Conservation (phyloP, 768 basidiomycete genomes). For the Terana coerulea region DNA sequence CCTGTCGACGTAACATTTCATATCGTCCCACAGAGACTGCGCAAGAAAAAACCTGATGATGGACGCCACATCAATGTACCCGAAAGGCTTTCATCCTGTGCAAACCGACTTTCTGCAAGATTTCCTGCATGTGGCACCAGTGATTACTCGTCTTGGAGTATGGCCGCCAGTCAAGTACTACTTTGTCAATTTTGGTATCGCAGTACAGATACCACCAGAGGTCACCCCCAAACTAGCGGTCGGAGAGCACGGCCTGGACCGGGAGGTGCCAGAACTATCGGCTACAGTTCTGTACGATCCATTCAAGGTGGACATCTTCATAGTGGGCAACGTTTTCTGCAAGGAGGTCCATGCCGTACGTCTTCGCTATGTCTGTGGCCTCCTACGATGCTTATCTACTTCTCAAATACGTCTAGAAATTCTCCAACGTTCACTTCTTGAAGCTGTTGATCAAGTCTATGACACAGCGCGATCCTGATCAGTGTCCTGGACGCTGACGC, state of each 20-base stretch:
- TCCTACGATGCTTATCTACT: too few species aligned
- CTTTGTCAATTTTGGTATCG: slow-evolving; percentile 14
- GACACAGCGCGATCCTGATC: not conserved
- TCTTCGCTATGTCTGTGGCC: too few species aligned
- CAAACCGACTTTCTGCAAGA: not conserved
- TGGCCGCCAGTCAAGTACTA: slow-evolving; percentile 9
- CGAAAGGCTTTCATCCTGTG: slow-evolving; percentile 12
- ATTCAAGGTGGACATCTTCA: slow-evolving; percentile 22
- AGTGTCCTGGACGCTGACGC: not conserved
- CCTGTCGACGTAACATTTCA: too few species aligned
- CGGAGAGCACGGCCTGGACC: slow-evolving; percentile 12
- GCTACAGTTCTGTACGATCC: slow-evolving; percentile 19
- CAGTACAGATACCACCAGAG: slow-evolving; percentile 8
- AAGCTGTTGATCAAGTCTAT: not conserved
- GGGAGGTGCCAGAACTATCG: slow-evolving; percentile 19
- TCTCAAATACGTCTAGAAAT: not conserved
- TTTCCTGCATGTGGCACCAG: not conserved
- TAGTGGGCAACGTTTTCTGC: slow-evolving; percentile 17
- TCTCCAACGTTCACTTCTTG: not conserved
- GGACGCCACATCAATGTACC: slow-evolving; percentile 13
- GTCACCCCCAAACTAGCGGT: not conserved
- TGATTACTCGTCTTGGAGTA: not conserved
- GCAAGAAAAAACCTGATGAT: slow-evolving; percentile 9
- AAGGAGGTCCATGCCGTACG: slow-evolving; percentile 7
- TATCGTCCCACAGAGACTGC: slow-evolving; percentile 4